phyloP scores from a whole-genome alignment of 805 yeast genomes.

The Brettanomyces naardenensis region DNA sequence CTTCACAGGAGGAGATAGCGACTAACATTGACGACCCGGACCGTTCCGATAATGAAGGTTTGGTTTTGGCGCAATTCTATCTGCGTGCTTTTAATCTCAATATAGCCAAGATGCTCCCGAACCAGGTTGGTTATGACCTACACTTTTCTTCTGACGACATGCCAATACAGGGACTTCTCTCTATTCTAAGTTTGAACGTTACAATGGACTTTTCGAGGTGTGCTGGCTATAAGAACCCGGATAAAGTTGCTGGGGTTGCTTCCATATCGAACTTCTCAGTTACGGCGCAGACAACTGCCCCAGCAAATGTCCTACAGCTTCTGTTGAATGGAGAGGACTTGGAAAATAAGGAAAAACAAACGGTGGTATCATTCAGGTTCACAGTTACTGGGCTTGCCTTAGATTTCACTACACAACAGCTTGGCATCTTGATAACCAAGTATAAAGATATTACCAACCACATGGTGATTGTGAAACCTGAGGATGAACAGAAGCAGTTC shows the following conservation, averaged over 20 bases:
- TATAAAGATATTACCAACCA: slow-evolving; percentile 2
- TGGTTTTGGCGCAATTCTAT: slow-evolving; percentile 11
- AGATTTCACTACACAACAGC: slow-evolving; percentile 35
- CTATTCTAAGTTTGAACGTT: slow-evolving; percentile 30
- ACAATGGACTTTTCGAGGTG: slow-evolving; percentile 16
- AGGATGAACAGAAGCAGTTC: background rate
- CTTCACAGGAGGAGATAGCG: slow-evolving; percentile 9
- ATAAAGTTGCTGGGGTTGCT: slow-evolving; percentile 20
- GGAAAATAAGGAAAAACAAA: slow-evolving; percentile 12
- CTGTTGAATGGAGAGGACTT: slow-evolving; percentile 11
- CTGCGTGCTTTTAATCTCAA: slow-evolving; percentile 13
- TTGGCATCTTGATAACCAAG: slow-evolving; percentile 24
- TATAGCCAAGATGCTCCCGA: slow-evolving; percentile 12
- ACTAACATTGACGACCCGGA: slow-evolving; percentile 2
- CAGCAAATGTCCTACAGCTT: slow-evolving; percentile 12
- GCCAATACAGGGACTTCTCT: slow-evolving; percentile 32
- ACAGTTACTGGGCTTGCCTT: slow-evolving; percentile 35
- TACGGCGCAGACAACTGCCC: slow-evolving; percentile 13
- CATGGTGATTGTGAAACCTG: slow-evolving; percentile 1
- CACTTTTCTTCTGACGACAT: slow-evolving; percentile 31
- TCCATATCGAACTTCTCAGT: slow-evolving; percentile 22
- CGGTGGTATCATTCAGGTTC: slow-evolving; percentile 29
- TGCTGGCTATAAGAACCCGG: slow-evolving; percentile 7
- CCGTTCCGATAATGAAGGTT: slow-evolving; percentile 4
- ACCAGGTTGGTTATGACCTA: slow-evolving; percentile 38